phyloP scores from a whole-genome alignment of 1,284 basidiomycete species.

The Trichosporon ovoides region DNA sequence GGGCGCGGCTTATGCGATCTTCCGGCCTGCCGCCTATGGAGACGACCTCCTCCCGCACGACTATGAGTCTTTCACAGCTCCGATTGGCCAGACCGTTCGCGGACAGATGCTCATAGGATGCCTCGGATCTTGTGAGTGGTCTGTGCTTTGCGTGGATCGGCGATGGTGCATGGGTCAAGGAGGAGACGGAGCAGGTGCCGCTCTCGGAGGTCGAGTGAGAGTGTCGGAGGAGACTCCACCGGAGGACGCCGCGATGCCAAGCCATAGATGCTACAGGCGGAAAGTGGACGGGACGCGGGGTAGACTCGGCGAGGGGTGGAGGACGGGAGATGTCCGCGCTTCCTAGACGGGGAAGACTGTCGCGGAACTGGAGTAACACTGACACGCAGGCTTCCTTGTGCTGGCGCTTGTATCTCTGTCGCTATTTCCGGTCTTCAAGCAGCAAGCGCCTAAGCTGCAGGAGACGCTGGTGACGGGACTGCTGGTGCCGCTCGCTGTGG shows the following conservation, averaged over 20 bases:
- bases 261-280: too few species aligned
- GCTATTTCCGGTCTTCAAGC: constrained; percentile 37
- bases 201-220: too few species aligned
- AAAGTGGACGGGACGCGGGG: too few species aligned
- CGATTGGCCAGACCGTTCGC: constrained; percentile 30
- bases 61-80: constrained; percentile 25
- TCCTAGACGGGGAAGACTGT: not conserved
- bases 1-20: constrained; percentile 44
- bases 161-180: too few species aligned
- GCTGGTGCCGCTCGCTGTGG: constrained; percentile 43
- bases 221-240: too few species aligned
- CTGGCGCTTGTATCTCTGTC: constrained; percentile 46
- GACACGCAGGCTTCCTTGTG: constrained; percentile 44
- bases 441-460: constrained; percentile 20
- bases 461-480: constrained; percentile 39
- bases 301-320: too few species aligned
- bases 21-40: constrained; percentile 39
- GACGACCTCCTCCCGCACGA: constrained; percentile 32
- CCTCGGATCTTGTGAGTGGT: constrained; percentile 46
- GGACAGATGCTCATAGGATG: constrained; percentile 41
- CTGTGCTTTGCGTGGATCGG: not conserved
- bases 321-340: too few species aligned
- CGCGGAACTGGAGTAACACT: not conserved
- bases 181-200: too few species aligned
- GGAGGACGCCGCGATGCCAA: too few species aligned